Base-by-base conservation (phyloP, 1,284 basidiomycete genomes). In the Ustilago bromivora region DNA sequence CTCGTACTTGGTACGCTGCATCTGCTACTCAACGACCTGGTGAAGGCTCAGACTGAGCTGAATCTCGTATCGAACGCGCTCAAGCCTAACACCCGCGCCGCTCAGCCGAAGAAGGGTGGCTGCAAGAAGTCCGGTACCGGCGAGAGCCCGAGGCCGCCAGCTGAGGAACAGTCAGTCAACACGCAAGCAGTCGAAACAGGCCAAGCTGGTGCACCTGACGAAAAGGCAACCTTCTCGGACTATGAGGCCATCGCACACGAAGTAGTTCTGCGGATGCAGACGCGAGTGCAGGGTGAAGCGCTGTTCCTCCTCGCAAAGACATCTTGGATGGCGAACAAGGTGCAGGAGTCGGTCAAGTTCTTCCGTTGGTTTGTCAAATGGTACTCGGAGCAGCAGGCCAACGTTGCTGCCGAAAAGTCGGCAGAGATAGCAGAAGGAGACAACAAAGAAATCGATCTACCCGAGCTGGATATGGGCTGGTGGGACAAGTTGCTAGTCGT, bases 31-130 rank as follows among this genome's bases (percentile, higher is more conserved):
- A 58, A 61, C 31, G 65, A 66, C 3, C 31, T 62, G 5, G 71
- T 77, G 23, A 61, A 57, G n/a, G 75, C 67, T 1, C 71, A 71
- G 58, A 59, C 53, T n/a, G 67, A 73, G 58, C 35, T 77, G 5
- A 58, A 67, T 28, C 58, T 77, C n/a, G 67, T 71, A 3, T 71
- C 64, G 17, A 60, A 73, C 40, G 75, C 75, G 43, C 59, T 77
- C 17, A 61, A 43, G 55, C 67, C 67, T 2, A 67, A 57, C 4
- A 13, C 32, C 17, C 59, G 69, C 4, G n/a, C 36, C 4, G 35
- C 9, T 43, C 23, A 47, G 17, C 28, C 12, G 4, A 8, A 35
- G 41, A 38, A 11, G 17, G 19, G 49, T n/a, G 31, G 34, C 40
- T 17, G 49, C 8, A 51, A 10, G 12, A 54, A 53, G 41, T 1